These are phyloP conservation scores for Metarhizium robertsii DNA, from an alignment of 2,329 filamentous ascomycete species.

Conservation along the genomic window DNA sequence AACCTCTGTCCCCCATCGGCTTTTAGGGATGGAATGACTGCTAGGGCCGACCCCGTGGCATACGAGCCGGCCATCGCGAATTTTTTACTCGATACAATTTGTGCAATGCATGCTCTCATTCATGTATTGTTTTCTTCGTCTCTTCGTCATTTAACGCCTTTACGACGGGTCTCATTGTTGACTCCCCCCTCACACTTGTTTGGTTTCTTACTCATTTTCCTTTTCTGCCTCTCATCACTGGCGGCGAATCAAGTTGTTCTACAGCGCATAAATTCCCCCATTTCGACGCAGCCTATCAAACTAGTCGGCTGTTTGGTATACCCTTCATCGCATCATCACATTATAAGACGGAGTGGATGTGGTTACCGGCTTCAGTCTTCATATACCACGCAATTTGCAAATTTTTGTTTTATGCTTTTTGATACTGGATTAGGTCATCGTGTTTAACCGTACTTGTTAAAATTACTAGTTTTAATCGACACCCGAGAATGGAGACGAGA, in stretches of 20 bases:
- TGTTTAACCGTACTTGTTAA: background rate
- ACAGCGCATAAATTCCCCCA: background rate
- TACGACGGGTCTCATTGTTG: background rate
- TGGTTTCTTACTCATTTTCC: background rate
- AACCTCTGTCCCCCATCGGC: conserved; percentile 54
- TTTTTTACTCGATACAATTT: conserved; percentile 3
- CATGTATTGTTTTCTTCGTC: background rate
- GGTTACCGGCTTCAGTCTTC: background rate
- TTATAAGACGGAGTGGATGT: conserved; percentile 1
- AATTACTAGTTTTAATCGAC: background rate
- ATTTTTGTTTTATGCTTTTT: background rate
- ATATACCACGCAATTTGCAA: background rate
- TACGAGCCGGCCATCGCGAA: conserved; percentile 1
- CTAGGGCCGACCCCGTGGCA: background rate
- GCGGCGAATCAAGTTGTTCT: background rate
- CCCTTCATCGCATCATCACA: conserved; percentile 12
- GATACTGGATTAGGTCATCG: background rate
- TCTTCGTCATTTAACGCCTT: conserved; percentile 1
- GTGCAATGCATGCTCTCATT: background rate
- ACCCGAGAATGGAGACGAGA: background rate
- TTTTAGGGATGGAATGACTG: conserved; percentile 28
- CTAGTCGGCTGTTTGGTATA: conserved; percentile 16
- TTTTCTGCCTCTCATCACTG: background rate
- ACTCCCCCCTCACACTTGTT: background rate
- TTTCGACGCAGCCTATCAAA: background rate